Evolutionary conservation across 495 filamentous ascomycete genomes (phyloP).

Genomic region (Penicillium simplicissimum): DNA sequence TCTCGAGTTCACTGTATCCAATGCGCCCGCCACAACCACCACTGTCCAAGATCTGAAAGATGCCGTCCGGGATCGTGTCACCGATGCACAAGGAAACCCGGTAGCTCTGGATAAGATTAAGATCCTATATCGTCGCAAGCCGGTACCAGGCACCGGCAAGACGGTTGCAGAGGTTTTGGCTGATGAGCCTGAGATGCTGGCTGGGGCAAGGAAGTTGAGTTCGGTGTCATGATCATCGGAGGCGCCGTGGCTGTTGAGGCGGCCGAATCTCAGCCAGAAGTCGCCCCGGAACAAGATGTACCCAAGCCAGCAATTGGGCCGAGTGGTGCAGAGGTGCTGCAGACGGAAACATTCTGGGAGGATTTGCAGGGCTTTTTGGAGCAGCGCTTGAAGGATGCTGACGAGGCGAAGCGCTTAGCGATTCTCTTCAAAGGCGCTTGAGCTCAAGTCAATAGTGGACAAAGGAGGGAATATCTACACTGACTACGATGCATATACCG

Average conservation of each 20-base stretch:
- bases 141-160: constrained; percentile 62
- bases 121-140: constrained; percentile 80
- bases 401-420: constrained; percentile 61
- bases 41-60: constrained; percentile 73
- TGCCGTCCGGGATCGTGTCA: constrained; percentile 51
- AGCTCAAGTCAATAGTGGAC: constrained; percentile 29
- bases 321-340: constrained; percentile 59
- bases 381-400: constrained; percentile 73
- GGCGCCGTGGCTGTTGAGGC: constrained; percentile 42
- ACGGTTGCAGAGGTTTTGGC: constrained; percentile 53
- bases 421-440: constrained; percentile 71
- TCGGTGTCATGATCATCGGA: constrained; percentile 86
- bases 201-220: constrained; percentile 58
- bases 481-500: not conserved
- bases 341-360: constrained; percentile 79
- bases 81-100: constrained; percentile 35
- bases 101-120: constrained; percentile 69
- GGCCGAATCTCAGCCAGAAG: constrained; percentile 29
- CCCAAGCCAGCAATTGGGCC: constrained; percentile 54
- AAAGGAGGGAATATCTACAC: not conserved
- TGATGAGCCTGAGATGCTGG: constrained; percentile 41
- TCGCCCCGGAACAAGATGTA: constrained; percentile 33
- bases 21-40: constrained; percentile 59
- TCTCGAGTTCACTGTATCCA: constrained; percentile 61
- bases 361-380: constrained; percentile 81